A percentile compares a stretch with the other conserved stretches of the same genome.
Conservation (phyloP, 768 basidiomycete species). For the Leccinum boreale region DNA sequence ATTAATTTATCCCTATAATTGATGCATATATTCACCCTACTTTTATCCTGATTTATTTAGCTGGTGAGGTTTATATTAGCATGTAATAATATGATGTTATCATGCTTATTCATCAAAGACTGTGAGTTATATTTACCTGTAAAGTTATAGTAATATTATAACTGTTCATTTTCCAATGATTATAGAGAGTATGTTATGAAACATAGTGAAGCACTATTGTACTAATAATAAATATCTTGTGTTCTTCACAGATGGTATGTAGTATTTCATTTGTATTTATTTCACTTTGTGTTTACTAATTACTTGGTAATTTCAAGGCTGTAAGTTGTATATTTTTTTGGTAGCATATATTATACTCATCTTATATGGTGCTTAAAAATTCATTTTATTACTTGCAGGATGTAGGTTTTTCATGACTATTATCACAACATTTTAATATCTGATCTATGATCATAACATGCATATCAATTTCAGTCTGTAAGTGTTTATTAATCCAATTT, state of each 20-base stretch:
- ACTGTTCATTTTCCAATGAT: background rate
- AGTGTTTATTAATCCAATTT: background rate
- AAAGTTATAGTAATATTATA: background rate
- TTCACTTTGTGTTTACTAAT: background rate
- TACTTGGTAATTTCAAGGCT: background rate
- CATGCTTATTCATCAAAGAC: background rate
- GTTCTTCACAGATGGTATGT: background rate
- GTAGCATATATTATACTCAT: background rate
- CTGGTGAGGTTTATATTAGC: background rate
- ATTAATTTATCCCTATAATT: too few species aligned
- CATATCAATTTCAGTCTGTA: background rate
- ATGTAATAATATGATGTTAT: background rate
- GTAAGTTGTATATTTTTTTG: background rate
- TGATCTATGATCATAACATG: background rate
- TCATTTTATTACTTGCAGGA: background rate
- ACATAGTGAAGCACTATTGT: background rate
- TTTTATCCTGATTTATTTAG: background rate
- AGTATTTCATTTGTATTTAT: background rate
- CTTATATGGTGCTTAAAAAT: background rate
- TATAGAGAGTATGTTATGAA: background rate
- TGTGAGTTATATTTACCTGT: background rate
- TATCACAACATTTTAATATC: background rate
- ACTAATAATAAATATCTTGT: background rate
- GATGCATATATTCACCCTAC: background rate
- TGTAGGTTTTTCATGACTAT: background rate